Evolutionary conservation across 495 filamentous ascomycete genomes (phyloP), one percentile per base, ranked within the genome.

Genomic region (Lepidopterella palustris): DNA sequence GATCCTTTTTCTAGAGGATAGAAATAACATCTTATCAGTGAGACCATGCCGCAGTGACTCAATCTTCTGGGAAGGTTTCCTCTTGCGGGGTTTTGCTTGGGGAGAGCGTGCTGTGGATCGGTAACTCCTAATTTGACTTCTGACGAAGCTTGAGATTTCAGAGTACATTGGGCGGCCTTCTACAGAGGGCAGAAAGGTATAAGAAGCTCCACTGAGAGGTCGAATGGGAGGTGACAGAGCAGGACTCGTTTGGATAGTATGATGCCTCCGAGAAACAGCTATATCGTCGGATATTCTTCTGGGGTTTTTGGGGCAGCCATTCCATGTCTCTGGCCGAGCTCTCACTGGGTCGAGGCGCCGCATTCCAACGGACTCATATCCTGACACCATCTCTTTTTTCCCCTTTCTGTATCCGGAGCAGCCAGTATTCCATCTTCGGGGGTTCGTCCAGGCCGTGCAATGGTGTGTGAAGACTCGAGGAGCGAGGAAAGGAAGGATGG

Each of bases 401-500:
- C 23, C 31, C 31, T 18, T 32, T 18, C 25, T 21, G 51, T 54
- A 50, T 40, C 47, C 24, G 28, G 20, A 31, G 28, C 51, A 11
- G 15, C 51, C 28, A 21, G 51, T 31, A 1, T 54, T 54, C 51
- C 51, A 40, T 54, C 51, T 54, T 21, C 35, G 35, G 35, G 10
- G 13, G 13, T 42, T 11, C 13, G 35, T 40, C 50, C 45, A 24
- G 25, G 32, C 26, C 32, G 28, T 26, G 27, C 1, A 20, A n/a
- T 15, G 53, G 29, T 15, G 45, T 21, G 20, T 23, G 48, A 68
- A 69, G 21, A 67, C 45, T 20, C 70, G 51, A 9, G 70, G 70
- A 6, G 68, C 68, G 15, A 72, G 64, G 39, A 70, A 70, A 11
- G 65, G 70, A 0, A 70, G 59, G 28, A 72, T 39, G 23, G 64